Conservation (phyloP, 2,329 filamentous ascomycete genomes). For the Venturiaceae sp. region DNA sequence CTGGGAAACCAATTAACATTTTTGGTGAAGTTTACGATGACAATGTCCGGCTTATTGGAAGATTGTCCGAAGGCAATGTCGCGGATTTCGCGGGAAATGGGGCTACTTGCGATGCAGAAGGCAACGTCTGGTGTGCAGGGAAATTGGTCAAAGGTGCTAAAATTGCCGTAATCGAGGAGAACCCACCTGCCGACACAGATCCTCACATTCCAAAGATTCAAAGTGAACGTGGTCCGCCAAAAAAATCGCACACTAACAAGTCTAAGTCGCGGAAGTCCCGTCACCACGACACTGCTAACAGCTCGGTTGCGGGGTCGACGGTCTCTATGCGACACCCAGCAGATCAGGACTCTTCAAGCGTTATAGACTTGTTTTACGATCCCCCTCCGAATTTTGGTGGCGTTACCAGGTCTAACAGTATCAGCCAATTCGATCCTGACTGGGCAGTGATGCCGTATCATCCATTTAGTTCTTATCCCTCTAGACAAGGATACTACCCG, state of each 20-base stretch:
- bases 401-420: no score
- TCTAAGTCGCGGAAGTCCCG: neutral
- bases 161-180: neutral
- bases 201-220: neutral
- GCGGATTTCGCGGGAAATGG: neutral
- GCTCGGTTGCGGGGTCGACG: no score
- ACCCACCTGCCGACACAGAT: neutral
- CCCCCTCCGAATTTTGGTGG: neutral
- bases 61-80: slow-evolving; percentile 38
- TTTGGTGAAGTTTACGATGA: slow-evolving; percentile 43
- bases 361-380: neutral
- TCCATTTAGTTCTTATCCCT: neutral
- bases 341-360: no score
- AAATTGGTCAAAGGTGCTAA: slow-evolving; percentile 30
- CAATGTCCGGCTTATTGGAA: slow-evolving; percentile 40
- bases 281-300: no score
- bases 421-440: neutral
- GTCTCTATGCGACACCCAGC: no score
- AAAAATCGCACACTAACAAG: neutral
- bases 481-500: neutral
- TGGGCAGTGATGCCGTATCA: neutral
- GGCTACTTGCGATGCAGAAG: neutral
- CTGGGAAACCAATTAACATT: slow-evolving; percentile 47
- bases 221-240: neutral
- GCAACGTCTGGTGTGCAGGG: slow-evolving; percentile 41